Evolutionary conservation across 306 rosid genomes (phyloP).

Genomic region (Begonia fuchsioides): DNA sequence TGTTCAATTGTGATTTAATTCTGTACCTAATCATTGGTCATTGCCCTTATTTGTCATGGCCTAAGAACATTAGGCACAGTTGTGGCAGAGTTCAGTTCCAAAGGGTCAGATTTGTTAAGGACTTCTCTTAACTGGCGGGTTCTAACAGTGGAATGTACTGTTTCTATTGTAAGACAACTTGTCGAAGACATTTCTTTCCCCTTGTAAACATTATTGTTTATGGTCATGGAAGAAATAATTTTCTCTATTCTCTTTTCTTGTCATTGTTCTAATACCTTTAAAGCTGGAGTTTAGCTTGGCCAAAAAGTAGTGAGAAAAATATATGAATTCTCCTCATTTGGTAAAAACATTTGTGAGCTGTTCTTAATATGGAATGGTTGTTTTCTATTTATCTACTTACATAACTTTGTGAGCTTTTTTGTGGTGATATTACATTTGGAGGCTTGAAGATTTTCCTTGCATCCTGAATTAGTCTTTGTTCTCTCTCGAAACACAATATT

Average conservation of each 20-base stretch:
- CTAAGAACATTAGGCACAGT: conserved; percentile 60
- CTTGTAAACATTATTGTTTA: conserved; percentile 45
- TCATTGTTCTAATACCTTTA: conserved; percentile 1
- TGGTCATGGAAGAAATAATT: conserved; percentile 18
- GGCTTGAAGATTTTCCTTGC: conserved; percentile 7
- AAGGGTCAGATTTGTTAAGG: conserved; percentile 53
- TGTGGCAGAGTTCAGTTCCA: conserved; percentile 50
- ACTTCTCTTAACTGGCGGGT: conserved; percentile 51
- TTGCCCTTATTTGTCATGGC: conserved; percentile 64
- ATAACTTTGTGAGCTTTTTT: neutral
- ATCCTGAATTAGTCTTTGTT: conserved; percentile 9
- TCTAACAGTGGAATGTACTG: conserved; percentile 92
- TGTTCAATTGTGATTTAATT: conserved; percentile 52
- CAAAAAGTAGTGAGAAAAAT: conserved; percentile 18
- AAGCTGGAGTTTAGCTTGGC: conserved; percentile 24
- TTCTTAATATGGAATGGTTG: conserved; percentile 9
- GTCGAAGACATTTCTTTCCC: conserved; percentile 63
- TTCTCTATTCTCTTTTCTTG: conserved; percentile 12
- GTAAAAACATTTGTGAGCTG: conserved; percentile 1
- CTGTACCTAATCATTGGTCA: conserved; percentile 65
- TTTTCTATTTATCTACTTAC: neutral
- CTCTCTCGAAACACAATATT: conserved; percentile 19
- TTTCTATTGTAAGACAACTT: conserved; percentile 98
- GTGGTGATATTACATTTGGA: neutral
- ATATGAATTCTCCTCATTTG: conserved; percentile 11